These are phyloP conservation scores for Fraxinus sp. DNA, from an alignment of 305 asterid species.

Conservation along the genomic window DNA sequence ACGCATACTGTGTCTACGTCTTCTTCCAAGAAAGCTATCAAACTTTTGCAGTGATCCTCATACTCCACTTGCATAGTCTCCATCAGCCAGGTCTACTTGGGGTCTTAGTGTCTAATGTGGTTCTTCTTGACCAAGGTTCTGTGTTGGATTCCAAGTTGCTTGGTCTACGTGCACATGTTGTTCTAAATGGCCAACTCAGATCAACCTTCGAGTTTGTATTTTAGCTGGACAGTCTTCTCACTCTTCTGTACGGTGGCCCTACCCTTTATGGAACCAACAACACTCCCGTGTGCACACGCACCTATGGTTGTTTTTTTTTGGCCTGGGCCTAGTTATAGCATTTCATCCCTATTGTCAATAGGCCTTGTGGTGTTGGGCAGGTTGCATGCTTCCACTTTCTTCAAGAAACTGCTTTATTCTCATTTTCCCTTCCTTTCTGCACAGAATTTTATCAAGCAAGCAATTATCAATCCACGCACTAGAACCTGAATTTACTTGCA, in stretches of 20 bases:
- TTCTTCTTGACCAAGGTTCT: not conserved
- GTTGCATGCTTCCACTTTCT: not conserved
- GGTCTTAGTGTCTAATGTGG: not conserved
- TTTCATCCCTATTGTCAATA: not conserved
- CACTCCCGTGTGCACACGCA: not conserved
- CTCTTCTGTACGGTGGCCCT: not conserved
- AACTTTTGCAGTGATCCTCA: not conserved
- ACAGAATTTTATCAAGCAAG: not conserved
- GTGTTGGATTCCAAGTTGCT: not conserved
- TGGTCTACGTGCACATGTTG: not conserved
- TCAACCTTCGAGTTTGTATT: not conserved
- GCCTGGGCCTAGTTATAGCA: not conserved
- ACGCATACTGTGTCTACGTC: not conserved
- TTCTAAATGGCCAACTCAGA: not conserved
- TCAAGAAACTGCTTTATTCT: not conserved
- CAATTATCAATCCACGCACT: not conserved
- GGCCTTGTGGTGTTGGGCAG: not conserved
- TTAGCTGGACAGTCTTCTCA: not conserved
- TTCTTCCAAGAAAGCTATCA: not conserved
- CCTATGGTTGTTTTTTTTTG: not conserved
- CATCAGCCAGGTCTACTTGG: not conserved
- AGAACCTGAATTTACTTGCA: not conserved
- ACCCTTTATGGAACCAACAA: not conserved
- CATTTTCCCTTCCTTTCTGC: not conserved
- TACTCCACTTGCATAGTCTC: not conserved